Conservation (phyloP, 441 rosid genomes). For the Euphorbia schlechtendalii region DNA sequence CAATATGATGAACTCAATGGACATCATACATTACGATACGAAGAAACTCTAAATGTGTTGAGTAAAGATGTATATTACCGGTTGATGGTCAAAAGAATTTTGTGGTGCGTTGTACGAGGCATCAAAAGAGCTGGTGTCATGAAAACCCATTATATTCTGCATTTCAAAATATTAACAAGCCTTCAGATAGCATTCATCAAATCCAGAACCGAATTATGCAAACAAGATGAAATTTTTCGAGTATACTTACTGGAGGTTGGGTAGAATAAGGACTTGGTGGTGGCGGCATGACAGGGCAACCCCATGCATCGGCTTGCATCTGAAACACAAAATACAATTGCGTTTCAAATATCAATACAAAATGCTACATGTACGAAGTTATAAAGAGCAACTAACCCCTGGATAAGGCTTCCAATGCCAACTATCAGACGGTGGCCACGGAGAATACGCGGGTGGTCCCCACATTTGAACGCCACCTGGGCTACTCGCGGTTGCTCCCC, state of each 20-base stretch:
- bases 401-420: conserved; percentile 80
- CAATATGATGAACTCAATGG: too few species aligned
- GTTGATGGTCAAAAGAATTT: conserved; percentile 30
- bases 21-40: too few species aligned
- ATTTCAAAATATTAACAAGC: conserved; percentile 1
- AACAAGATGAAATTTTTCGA: neutral
- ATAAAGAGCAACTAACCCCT: conserved; percentile 58
- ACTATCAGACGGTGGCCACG: conserved; percentile 47
- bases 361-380: neutral
- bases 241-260: conserved; percentile 43
- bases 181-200: neutral
- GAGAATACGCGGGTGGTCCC: conserved; percentile 43
- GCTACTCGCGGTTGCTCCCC: conserved; percentile 54
- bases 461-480: conserved; percentile 46
- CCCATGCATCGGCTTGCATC: conserved; percentile 87
- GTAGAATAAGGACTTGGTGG: conserved; percentile 28
- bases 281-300: conserved; percentile 62
- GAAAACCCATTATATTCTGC: conserved; percentile 41
- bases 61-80: too few species aligned
- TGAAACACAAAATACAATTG: conserved; percentile 24
- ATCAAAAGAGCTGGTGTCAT: conserved; percentile 22
- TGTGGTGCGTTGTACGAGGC: conserved; percentile 27
- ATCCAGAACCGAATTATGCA: too few species aligned
- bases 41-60: too few species aligned
- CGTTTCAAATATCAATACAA: conserved; percentile 4